Conservation (phyloP, 371 early-diverging fungal genomes). For the Phascolomyces articulosus region DNA sequence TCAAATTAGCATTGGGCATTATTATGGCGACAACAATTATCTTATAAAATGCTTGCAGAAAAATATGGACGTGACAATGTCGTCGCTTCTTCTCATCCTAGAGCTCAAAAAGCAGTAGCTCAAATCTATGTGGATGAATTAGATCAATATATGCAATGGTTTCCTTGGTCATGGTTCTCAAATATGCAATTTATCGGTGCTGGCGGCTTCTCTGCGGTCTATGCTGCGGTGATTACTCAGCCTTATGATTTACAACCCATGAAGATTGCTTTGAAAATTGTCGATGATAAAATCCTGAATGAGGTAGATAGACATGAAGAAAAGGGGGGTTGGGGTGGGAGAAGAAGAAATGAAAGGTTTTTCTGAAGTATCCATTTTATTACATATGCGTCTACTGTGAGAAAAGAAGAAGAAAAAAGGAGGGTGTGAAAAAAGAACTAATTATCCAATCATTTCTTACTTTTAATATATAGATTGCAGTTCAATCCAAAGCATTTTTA, state of each 20-base stretch:
- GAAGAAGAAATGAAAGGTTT: no score
- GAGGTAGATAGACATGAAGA: constrained; percentile 40
- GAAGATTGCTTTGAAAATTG: constrained; percentile 44
- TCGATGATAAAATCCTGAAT: constrained; percentile 49
- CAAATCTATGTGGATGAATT: constrained; percentile 40
- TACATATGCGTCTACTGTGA: neutral
- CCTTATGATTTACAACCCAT: constrained; percentile 43
- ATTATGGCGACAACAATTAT: constrained; percentile 48
- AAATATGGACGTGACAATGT: constrained; percentile 40
- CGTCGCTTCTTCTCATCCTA: constrained; percentile 30
- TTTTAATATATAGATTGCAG: constrained; percentile 43
- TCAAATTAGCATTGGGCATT: constrained; percentile 41
- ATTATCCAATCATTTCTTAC: no score
- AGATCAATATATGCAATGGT: constrained; percentile 51
- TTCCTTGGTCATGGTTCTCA: constrained; percentile 52
- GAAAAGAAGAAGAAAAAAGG: neutral
- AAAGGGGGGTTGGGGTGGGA: neutral
- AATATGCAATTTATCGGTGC: constrained; percentile 54
- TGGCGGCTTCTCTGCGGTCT: constrained; percentile 54
- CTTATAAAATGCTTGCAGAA: constrained; percentile 31
- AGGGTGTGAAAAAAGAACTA: no score
- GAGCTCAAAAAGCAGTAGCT: constrained; percentile 38
- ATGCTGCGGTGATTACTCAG: constrained; percentile 36
- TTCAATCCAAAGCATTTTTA: constrained; percentile 50
- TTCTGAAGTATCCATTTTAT: neutral